Conservation (phyloP, 306 rosid species). For the Spatholobus suberectus region DNA sequence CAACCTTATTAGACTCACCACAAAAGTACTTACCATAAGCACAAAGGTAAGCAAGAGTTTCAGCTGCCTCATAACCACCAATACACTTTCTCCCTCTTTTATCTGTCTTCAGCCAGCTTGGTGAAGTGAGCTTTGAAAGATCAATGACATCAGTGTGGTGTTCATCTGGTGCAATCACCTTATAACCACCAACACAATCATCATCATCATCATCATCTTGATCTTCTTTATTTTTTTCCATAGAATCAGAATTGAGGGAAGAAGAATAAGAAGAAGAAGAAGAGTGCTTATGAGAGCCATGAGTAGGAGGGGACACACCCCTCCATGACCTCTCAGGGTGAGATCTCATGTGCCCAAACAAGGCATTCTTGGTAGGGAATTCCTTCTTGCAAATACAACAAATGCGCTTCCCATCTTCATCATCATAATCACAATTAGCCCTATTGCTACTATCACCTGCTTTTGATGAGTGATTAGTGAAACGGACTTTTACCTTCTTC, state of each 20-base stretch:
- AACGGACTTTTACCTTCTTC: slow-evolving; percentile 34
- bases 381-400: slow-evolving; percentile 35
- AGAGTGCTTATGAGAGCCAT: neutral
- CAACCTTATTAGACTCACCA: neutral
- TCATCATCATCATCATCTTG: neutral
- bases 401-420: neutral
- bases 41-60: neutral
- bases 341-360: slow-evolving; percentile 45
- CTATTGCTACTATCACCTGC: neutral
- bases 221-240: neutral
- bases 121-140: neutral
- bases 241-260: neutral
- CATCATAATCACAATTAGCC: neutral
- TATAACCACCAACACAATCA: neutral
- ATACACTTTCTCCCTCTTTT: slow-evolving; percentile 8
- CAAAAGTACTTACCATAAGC: neutral
- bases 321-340: slow-evolving; percentile 44
- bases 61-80: slow-evolving; percentile 27
- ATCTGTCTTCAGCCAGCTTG: slow-evolving; percentile 38
- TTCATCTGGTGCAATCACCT: neutral
- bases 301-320: slow-evolving; percentile 43
- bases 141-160: neutral
- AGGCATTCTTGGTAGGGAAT: slow-evolving; percentile 14
- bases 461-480: neutral
- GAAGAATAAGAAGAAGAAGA: neutral